A percentile compares a stretch with the other conserved stretches of the same genome.
phyloP scores from a whole-genome alignment of 2,329 filamentous ascomycete genomes.

The Cordyceps pruinosa region DNA sequence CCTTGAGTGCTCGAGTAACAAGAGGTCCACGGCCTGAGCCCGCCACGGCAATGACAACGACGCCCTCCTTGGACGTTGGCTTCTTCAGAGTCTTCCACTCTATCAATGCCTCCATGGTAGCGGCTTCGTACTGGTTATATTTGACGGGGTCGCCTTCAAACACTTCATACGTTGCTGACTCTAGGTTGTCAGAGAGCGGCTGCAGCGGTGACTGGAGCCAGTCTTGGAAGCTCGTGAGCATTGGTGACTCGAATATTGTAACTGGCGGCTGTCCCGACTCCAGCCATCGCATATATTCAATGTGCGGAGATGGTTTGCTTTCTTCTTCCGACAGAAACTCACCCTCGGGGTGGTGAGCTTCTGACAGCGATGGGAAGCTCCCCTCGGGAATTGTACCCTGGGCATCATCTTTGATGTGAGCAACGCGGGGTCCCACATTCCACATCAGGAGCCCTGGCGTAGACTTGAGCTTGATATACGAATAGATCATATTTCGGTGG shows the following conservation, averaged over 20 bases:
- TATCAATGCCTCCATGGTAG: slow-evolving; percentile 69
- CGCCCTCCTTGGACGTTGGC: slow-evolving; percentile 61
- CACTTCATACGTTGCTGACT: slow-evolving; percentile 95
- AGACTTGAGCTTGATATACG: slow-evolving; percentile 58
- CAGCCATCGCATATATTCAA: slow-evolving; percentile 77
- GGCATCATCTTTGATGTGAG: slow-evolving; percentile 22
- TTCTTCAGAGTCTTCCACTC: slow-evolving; percentile 72
- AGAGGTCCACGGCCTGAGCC: slow-evolving; percentile 89
- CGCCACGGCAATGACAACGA: slow-evolving; percentile 82
- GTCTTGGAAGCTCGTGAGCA: slow-evolving; percentile 66
- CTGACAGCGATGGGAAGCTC: slow-evolving; percentile 62
- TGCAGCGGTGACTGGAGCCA: slow-evolving; percentile 94
- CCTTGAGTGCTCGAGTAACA: slow-evolving; percentile 77
- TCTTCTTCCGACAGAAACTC: slow-evolving; percentile 24
- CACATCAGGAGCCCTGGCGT: slow-evolving; percentile 57
- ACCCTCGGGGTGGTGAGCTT: slow-evolving; percentile 46
- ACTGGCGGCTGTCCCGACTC: slow-evolving; percentile 71
- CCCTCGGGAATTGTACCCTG: neutral
- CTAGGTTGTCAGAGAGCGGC: slow-evolving; percentile 89
- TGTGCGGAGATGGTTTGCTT: slow-evolving; percentile 38
- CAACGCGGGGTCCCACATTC: slow-evolving; percentile 48
- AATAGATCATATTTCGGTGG: slow-evolving; percentile 55
- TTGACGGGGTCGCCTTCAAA: slow-evolving; percentile 98
- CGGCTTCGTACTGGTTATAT: slow-evolving; percentile 89
- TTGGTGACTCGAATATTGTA: slow-evolving; percentile 42